A percentile compares a stretch with the other conserved stretches of the same genome.
Evolutionary conservation across 768 basidiomycete species (phyloP).

Genomic region (Clitopilus passeckerianus): DNA sequence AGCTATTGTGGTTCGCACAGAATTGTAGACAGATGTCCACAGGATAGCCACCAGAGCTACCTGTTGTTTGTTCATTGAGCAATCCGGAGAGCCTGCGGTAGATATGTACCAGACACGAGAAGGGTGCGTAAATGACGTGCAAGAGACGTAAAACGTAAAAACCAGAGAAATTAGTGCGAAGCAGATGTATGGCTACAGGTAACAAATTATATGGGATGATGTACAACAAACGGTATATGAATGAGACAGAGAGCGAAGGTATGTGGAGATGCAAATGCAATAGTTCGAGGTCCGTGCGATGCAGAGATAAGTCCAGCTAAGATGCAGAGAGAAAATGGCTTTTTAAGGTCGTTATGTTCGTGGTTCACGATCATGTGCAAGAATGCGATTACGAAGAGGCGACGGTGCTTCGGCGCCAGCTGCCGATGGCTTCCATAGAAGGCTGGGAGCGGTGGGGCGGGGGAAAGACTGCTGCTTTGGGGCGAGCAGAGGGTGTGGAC

Average conservation of each 20-base stretch:
- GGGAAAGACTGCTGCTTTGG: not conserved
- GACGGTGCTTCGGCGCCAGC: not conserved
- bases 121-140: not conserved
- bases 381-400: not conserved
- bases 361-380: not conserved
- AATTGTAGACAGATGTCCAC: not conserved
- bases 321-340: not conserved
- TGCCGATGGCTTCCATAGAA: not conserved
- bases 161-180: not conserved
- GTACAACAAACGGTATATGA: not conserved
- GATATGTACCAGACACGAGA: not conserved
- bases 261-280: not conserved
- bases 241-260: not conserved
- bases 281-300: not conserved
- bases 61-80: not conserved
- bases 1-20: not conserved
- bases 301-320: not conserved
- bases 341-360: not conserved
- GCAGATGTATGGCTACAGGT: not conserved
- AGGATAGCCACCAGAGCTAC: conserved; percentile 1
- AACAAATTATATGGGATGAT: not conserved
- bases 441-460: not conserved
- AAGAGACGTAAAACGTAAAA: not conserved
- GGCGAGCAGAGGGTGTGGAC: not conserved
- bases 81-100: not conserved